Evolutionary conservation across 768 basidiomycete genomes (phyloP), one percentile per base, ranked within the genome.

Genomic region (Guyanaporus albipodus): DNA sequence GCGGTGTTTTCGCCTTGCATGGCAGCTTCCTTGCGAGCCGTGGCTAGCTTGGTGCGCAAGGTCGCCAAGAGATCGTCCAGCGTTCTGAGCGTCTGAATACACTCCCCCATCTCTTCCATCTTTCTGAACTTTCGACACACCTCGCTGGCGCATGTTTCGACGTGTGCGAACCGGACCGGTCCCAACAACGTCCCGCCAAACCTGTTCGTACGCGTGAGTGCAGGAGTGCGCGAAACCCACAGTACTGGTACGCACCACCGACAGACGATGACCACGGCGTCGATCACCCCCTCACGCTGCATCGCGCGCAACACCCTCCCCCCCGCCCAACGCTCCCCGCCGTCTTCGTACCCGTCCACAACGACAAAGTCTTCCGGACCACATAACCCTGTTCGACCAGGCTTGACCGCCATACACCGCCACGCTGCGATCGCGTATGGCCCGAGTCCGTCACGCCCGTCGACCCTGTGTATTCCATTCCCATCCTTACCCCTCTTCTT

Each of bases 151-250:
- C 88, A 90, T 2, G 75, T 79, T 62, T 88, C 83, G 55, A 91
- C 85, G 56, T 92, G 90, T 3, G 74, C 63, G 62, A 91, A 92
- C 27, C 90, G 70, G 48, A 70, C 75, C 6, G 88, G 85, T 3
- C 90, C 90, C 4, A 92, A 71, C 70, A 90, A 68, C 7, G 75
- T 80, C n/a, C 90, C 89, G 0, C 88, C 89, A 55, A 81, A 90
- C 86, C 87, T 89, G 53, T 24, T n/a, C n/a, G 1, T 15, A 32
- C 12, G 31, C 7, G 6, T n/a, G 15, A 32, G 28, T 32, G n/a
- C 14, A 32, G 8, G 31, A 32, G 12, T 15, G 31, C 6, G 31
- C 31, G 15, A 15, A n/a, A 32, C 6, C 15, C 15, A 9, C 15
- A 4, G 10, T 3, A 3, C 15, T 32, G 6, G 18, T 14, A 21